A percentile compares a stretch with the other conserved stretches of the same genome.
These are phyloP conservation scores for Coleophoma cylindrospora DNA, from an alignment of 2,329 filamentous ascomycete genomes.

Conservation along the genomic window DNA sequence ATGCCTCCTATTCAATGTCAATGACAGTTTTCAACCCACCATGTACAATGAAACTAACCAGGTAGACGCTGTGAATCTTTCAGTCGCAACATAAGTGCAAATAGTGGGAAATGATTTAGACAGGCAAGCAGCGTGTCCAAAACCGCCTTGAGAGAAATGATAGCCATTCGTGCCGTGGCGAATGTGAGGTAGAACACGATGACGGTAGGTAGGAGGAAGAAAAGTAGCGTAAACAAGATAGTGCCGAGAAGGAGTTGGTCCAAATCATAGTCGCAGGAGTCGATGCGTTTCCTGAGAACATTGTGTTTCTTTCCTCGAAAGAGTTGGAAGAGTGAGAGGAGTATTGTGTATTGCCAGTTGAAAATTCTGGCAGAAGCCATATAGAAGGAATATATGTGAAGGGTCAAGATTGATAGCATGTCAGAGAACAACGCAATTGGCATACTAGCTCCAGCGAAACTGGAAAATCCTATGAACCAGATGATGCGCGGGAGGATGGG, in stretches of 20 bases:
- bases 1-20: conserved; percentile 58
- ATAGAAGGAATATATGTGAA: conserved; percentile 98
- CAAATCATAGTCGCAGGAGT: conserved; percentile 97
- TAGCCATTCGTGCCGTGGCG: conserved; percentile 87
- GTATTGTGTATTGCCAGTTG: conserved; percentile 96
- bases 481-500: conserved; percentile 82
- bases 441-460: conserved; percentile 94
- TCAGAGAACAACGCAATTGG: conserved; percentile 95
- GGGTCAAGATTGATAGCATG: conserved; percentile 80
- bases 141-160: conserved; percentile 85
- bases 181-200: conserved; percentile 97
- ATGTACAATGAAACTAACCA: conserved; percentile 42
- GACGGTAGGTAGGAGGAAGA: conserved; percentile 91
- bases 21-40: conserved; percentile 1
- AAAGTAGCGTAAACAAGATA: conserved; percentile 91
- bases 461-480: conserved; percentile 89
- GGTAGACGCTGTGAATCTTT: conserved; percentile 90
- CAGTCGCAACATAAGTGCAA: conserved; percentile 90
- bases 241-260: conserved; percentile 95
- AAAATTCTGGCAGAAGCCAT: conserved; percentile 95
- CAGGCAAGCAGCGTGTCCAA: conserved; percentile 91
- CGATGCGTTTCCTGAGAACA: conserved; percentile 91
- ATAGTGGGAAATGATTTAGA: conserved; percentile 95
- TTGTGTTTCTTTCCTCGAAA: conserved; percentile 99
- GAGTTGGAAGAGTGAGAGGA: conserved; percentile 95